phyloP scores from a whole-genome alignment of 2,329 filamentous ascomycete species.

The Dactylellina parvicollis region DNA sequence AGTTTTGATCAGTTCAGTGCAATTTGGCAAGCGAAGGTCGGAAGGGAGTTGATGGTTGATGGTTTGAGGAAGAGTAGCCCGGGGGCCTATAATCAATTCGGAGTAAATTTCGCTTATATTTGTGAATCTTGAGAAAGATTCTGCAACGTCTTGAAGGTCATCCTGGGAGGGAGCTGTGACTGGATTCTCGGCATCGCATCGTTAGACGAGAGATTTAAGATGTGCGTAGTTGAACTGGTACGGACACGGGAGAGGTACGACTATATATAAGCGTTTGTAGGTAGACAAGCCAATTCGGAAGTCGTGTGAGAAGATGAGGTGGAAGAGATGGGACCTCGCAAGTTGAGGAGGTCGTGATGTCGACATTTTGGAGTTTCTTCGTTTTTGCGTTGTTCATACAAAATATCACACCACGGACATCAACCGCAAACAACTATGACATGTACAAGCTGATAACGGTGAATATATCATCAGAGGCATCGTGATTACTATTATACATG shows the following conservation, averaged over 20 bases:
- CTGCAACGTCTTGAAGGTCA: neutral
- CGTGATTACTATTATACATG: conserved; percentile 22
- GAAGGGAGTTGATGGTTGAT: neutral
- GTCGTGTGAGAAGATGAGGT: too few relatives aligned
- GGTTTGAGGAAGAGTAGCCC: neutral
- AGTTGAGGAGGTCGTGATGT: neutral
- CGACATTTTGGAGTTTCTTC: neutral
- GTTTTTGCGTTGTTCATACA: conserved; percentile 17
- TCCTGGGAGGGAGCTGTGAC: neutral
- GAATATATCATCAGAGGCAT: neutral
- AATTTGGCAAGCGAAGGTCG: neutral
- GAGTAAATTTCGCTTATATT: neutral
- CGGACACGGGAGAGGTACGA: neutral
- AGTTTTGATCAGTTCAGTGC: neutral
- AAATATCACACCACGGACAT: conserved; percentile 11
- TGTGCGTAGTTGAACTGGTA: neutral
- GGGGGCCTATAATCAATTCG: neutral
- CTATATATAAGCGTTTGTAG: neutral
- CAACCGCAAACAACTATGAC: neutral
- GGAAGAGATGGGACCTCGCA: too few relatives aligned
- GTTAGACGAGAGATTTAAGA: neutral
- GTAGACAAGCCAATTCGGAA: too few relatives aligned
- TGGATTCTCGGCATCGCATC: conserved; percentile 21
- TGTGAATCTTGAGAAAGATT: neutral
- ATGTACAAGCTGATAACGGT: neutral